phyloP scores from a whole-genome alignment of 441 rosid genomes.

The Adansonia gregorii region DNA sequence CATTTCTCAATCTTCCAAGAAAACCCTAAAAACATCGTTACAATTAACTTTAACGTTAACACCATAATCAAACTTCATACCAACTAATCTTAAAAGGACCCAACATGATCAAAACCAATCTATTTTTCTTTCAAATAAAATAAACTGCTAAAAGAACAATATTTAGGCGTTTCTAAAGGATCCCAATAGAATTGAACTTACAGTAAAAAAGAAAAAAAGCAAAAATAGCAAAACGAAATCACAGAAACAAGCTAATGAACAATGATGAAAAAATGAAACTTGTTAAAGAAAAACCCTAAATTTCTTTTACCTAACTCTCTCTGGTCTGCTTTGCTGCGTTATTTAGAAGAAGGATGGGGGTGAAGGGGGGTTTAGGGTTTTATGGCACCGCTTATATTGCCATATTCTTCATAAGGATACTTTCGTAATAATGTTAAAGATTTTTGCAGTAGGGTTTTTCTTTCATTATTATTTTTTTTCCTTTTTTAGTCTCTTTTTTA shows the following conservation, averaged over 20 bases:
- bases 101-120: not conserved
- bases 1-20: conserved; percentile 46
- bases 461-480: not conserved
- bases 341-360: not conserved
- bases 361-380: conserved; percentile 25
- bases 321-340: not conserved
- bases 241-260: not conserved
- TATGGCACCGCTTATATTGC: not conserved
- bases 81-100: not conserved
- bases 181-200: not conserved
- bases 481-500: not conserved
- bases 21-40: conserved; percentile 14
- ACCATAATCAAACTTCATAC: conserved; percentile 17
- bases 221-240: not conserved
- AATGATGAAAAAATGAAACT: not conserved
- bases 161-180: not conserved
- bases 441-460: conserved; percentile 1
- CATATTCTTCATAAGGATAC: not conserved
- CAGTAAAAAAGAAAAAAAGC: not conserved
- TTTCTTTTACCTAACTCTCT: not conserved
- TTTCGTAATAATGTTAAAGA: not conserved
- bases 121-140: not conserved
- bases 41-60: not conserved
- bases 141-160: not conserved
- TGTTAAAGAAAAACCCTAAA: conserved; percentile 3